Evolutionary conservation across 768 basidiomycete genomes (phyloP).

Genomic region (Rhodotorula paludigena): DNA sequence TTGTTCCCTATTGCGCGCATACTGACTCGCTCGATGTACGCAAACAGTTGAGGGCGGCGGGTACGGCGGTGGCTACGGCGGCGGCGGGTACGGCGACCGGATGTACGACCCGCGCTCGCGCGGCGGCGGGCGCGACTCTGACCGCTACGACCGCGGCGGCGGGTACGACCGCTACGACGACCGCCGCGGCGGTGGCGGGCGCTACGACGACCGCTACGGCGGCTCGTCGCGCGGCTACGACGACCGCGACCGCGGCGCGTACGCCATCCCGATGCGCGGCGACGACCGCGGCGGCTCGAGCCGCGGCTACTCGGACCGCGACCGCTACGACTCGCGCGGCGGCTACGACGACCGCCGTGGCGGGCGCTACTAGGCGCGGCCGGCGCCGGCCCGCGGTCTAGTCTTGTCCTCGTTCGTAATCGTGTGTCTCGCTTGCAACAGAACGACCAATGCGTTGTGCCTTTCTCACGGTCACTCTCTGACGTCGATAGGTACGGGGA

Average conservation of each 20-base stretch:
- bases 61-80: conserved; percentile 20
- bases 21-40: not conserved
- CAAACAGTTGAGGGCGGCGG: conserved; percentile 1
- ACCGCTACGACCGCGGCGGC: conserved; percentile 42
- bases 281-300: conserved; percentile 48
- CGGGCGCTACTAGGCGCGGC: not conserved
- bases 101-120: conserved; percentile 75
- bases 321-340: conserved; percentile 14
- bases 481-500: too few relatives aligned
- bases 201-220: not conserved
- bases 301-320: conserved; percentile 48
- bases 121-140: conserved; percentile 22
- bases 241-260: conserved; percentile 46
- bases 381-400: too few relatives aligned
- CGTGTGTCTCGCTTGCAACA: too few relatives aligned
- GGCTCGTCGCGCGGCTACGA: conserved; percentile 48
- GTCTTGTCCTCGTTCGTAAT: too few relatives aligned
- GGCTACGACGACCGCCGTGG: conserved; percentile 9
- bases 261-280: conserved; percentile 36
- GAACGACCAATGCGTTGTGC: too few relatives aligned
- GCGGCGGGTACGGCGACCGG: conserved; percentile 59
- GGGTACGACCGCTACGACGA: conserved; percentile 40
- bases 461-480: too few relatives aligned
- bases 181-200: conserved; percentile 13
- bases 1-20: too few relatives aligned